A percentile compares a stretch with the other conserved stretches of the same genome.
Evolutionary conservation across 495 filamentous ascomycete species (phyloP).

Genomic region (Daldinia grandis): DNA sequence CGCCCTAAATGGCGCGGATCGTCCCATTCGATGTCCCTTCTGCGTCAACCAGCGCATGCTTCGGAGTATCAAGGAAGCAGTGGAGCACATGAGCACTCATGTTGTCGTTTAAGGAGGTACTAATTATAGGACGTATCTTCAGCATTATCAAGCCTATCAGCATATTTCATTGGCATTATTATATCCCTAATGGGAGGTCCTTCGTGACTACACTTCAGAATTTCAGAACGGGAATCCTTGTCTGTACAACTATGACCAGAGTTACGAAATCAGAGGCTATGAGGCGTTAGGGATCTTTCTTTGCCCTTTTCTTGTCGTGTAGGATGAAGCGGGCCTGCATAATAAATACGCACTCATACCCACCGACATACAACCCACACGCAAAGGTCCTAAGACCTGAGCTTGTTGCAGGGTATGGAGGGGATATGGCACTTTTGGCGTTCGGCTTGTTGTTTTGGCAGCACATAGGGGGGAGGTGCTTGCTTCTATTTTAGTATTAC

Average conservation of each 20-base stretch:
- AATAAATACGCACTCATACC: neutral
- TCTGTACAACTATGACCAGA: constrained; percentile 4
- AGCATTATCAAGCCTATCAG: neutral
- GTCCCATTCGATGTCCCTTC: constrained; percentile 63
- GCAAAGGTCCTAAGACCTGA: neutral
- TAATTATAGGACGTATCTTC: constrained; percentile 22
- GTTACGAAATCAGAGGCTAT: constrained; percentile 7
- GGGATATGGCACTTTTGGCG: neutral
- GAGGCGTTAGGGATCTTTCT: constrained; percentile 7
- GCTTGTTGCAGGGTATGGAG: neutral
- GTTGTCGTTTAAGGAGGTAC: constrained; percentile 54
- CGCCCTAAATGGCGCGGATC: constrained; percentile 54
- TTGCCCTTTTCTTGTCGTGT: constrained; percentile 1
- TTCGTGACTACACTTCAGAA: neutral
- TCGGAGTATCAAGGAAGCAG: constrained; percentile 64
- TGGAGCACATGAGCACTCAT: constrained; percentile 67
- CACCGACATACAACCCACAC: neutral
- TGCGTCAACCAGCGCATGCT: constrained; percentile 66
- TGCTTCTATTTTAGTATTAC: neutral
- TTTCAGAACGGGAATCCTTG: neutral
- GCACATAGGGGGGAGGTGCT: neutral
- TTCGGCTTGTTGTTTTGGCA: neutral
- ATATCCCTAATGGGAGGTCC: neutral
- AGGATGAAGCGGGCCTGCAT: neutral
- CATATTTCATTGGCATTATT: neutral